A percentile compares a stretch with the other conserved stretches of the same genome.
Conservation (phyloP, 2,329 filamentous ascomycete genomes). For the Nigrospora oryzae region DNA sequence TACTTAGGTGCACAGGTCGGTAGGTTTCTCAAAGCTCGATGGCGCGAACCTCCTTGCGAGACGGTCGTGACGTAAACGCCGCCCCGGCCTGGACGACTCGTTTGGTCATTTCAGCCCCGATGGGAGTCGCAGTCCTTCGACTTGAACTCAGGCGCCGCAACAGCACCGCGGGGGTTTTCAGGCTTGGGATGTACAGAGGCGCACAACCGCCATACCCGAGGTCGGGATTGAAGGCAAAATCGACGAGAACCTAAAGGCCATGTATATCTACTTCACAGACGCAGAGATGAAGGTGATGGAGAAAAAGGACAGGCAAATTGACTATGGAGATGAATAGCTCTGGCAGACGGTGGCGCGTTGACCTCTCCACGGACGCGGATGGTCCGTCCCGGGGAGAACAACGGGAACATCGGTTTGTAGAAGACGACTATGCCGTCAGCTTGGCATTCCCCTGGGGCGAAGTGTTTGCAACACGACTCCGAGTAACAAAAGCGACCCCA, state of each 20-base stretch:
- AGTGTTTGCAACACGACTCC: too few relatives aligned
- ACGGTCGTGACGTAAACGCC: too few relatives aligned
- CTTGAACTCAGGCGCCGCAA: too few relatives aligned
- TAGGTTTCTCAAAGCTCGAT: too few relatives aligned
- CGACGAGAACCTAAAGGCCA: conserved; percentile 36
- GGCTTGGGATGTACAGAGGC: conserved; percentile 37
- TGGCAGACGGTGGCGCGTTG: conserved; percentile 26
- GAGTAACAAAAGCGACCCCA: too few relatives aligned
- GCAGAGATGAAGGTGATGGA: conserved; percentile 26
- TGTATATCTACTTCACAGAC: conserved; percentile 31
- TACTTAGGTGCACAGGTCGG: too few relatives aligned
- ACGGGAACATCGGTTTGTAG: conserved; percentile 9
- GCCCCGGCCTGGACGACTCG: too few relatives aligned
- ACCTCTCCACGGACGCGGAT: conserved; percentile 29
- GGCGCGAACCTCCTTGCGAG: too few relatives aligned
- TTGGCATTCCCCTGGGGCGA: too few relatives aligned
- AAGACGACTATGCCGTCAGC: too few relatives aligned
- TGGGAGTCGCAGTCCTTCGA: too few relatives aligned
- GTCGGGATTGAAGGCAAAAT: conserved; percentile 32
- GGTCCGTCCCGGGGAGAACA: conserved; percentile 17
- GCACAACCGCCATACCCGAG: conserved; percentile 42
- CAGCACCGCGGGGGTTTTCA: conserved; percentile 33
- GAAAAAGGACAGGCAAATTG: conserved; percentile 18
- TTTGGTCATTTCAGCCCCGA: too few relatives aligned
- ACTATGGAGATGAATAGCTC: conserved; percentile 25